A percentile compares a stretch with the other conserved stretches of the same genome.
These are phyloP conservation scores for Ceratocystiopsis sp. DNA, from an alignment of 2,329 filamentous ascomycete species.

Conservation along the genomic window DNA sequence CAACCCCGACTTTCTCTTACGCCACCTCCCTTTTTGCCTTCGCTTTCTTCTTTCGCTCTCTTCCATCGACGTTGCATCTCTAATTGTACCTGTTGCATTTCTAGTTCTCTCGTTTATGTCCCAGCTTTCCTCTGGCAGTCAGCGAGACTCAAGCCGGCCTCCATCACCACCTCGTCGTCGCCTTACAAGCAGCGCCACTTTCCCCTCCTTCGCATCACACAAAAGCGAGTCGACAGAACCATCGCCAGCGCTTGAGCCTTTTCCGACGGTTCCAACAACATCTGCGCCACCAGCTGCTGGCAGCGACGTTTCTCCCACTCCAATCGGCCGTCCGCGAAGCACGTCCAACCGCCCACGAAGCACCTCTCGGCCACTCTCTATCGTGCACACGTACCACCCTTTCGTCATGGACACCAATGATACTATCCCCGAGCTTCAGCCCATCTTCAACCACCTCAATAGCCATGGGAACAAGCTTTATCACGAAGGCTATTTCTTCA, in stretches of 20 bases:
- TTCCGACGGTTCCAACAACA: conserved; percentile 8
- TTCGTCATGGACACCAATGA: conserved; percentile 76
- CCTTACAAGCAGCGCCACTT: conserved; percentile 13
- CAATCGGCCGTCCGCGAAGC: conserved; percentile 22
- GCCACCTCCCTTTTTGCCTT: too few relatives aligned
- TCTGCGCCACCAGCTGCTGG: conserved; percentile 11
- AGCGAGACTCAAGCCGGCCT: conserved; percentile 22
- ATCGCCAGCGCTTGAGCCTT: conserved; percentile 5
- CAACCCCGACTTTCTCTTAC: too few relatives aligned
- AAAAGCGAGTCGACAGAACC: background rate
- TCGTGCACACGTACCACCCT: conserved; percentile 72
- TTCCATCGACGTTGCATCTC: background rate
- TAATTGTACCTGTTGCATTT: background rate
- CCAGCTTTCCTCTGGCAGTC: conserved; percentile 44
- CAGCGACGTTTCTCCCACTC: conserved; percentile 25
- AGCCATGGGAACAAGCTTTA: conserved; percentile 94
- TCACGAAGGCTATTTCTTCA: conserved; percentile 94
- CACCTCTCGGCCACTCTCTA: conserved; percentile 60
- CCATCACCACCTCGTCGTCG: conserved; percentile 10
- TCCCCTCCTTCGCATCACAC: background rate
- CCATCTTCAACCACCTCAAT: conserved; percentile 86
- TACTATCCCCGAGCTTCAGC: conserved; percentile 81
- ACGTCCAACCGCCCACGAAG: conserved; percentile 24
- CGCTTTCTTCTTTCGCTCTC: too few relatives aligned
- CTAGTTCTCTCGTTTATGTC: conserved; percentile 74